Conservation (phyloP, 2,329 filamentous ascomycete genomes). For the Coniochaeta sp. region DNA sequence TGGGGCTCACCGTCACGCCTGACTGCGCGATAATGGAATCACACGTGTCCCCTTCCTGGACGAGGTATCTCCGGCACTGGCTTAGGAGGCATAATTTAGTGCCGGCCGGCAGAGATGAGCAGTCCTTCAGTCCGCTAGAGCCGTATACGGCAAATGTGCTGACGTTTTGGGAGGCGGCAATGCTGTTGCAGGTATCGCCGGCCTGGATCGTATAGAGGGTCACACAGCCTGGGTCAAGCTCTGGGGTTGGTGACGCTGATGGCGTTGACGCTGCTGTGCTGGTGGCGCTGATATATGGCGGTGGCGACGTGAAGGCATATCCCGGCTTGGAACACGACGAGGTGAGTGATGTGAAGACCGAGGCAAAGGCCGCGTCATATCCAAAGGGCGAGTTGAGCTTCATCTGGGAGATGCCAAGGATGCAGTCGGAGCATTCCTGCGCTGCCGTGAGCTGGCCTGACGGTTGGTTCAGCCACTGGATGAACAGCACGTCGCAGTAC, state of each 20-base stretch:
- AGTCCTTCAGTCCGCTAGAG: no score
- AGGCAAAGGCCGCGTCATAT: constrained; percentile 1
- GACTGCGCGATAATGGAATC: no score
- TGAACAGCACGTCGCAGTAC: no score
- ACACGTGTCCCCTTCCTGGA: no score
- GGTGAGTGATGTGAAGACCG: not conserved
- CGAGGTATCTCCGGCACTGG: no score
- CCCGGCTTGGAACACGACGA: not conserved
- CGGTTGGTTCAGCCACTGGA: not conserved
- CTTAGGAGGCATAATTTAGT: no score
- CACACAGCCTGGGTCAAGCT: no score
- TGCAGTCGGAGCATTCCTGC: constrained; percentile 3
- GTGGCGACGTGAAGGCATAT: not conserved
- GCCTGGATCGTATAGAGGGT: not conserved
- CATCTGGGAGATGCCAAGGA: not conserved
- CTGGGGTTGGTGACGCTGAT: no score
- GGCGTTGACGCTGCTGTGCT: not conserved
- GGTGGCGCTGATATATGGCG: not conserved
- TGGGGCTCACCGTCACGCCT: not conserved
- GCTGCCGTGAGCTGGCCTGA: not conserved
- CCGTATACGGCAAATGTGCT: not conserved
- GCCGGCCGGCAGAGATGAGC: no score
- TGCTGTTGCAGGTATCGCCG: constrained; percentile 3
- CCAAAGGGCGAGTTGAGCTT: constrained; percentile 4
- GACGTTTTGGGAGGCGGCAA: not conserved